Percentiles rank a stretch among this genome's conserved stretches.
Evolutionary conservation across 2,329 filamentous ascomycete species (phyloP).

Genomic region (Uncinocarpus reesii): DNA sequence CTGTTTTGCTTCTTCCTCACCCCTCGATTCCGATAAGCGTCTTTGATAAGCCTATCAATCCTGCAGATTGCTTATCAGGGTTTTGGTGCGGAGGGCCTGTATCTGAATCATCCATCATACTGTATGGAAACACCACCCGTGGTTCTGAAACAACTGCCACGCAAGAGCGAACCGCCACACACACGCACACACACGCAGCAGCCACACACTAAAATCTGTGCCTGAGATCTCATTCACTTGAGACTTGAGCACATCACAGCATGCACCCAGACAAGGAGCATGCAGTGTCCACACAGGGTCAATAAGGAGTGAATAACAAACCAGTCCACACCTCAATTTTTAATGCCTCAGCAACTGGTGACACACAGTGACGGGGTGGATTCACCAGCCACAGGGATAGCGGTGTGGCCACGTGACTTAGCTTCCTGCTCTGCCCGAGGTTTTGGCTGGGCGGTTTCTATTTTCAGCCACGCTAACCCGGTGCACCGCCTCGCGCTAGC

Average conservation of each 20-base stretch:
- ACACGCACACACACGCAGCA: neutral
- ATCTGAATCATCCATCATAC: neutral
- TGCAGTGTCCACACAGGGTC: neutral
- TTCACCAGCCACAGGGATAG: constrained; percentile 1
- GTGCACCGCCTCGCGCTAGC: constrained; percentile 8
- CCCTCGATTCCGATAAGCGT: constrained; percentile 3
- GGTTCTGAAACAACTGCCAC: constrained; percentile 10
- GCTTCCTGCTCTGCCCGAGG: constrained; percentile 4
- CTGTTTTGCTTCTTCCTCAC: neutral
- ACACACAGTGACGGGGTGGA: neutral
- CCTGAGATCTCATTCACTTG: too few relatives aligned
- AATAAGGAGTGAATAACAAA: neutral
- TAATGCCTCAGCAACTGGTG: constrained; percentile 9
- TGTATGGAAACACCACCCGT: neutral
- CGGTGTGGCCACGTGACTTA: neutral
- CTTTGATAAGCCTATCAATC: constrained; percentile 10
- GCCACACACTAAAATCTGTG: neutral
- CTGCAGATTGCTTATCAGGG: constrained; percentile 7
- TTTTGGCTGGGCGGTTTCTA: neutral
- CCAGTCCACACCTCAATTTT: neutral
- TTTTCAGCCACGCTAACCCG: neutral
- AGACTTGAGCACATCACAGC: neutral
- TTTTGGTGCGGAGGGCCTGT: neutral
- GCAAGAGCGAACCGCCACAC: constrained; percentile 1
- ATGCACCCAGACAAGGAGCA: neutral